A percentile compares a stretch with the other conserved stretches of the same genome.
Evolutionary conservation across 768 basidiomycete genomes (phyloP).

Genomic region (Hericium erinaceus): DNA sequence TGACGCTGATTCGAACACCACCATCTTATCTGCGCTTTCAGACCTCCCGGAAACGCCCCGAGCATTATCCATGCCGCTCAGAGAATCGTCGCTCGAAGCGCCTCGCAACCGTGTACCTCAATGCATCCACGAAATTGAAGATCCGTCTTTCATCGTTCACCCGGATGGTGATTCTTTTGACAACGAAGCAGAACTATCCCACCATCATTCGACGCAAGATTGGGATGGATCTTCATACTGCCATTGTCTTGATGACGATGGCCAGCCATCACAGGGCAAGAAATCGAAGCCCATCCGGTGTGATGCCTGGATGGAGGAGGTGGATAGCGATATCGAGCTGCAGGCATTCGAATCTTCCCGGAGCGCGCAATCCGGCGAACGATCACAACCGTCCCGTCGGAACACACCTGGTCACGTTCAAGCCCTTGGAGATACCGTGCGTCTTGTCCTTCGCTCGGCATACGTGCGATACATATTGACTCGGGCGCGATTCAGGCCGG

Average conservation of each 20-base stretch:
- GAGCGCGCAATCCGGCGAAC: neutral
- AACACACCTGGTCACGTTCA: neutral
- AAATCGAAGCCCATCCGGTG: conserved; percentile 31
- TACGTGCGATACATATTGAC: too few relatives aligned
- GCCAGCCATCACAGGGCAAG: neutral
- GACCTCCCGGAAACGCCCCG: conserved; percentile 12
- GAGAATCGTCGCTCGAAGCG: neutral
- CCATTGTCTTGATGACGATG: conserved; percentile 13
- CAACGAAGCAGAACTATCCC: neutral
- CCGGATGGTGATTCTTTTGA: conserved; percentile 4
- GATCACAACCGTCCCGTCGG: neutral
- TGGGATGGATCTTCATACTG: conserved; percentile 8
- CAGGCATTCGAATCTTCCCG: conserved; percentile 28
- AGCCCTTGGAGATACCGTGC: neutral
- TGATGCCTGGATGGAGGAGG: conserved; percentile 43
- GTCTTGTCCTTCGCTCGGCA: neutral
- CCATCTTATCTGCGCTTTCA: conserved; percentile 18
- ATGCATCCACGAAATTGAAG: conserved; percentile 51
- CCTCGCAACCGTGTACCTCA: conserved; percentile 1
- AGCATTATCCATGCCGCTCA: conserved; percentile 3
- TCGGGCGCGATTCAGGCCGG: too few relatives aligned
- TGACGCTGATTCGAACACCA: conserved; percentile 27
- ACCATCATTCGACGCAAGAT: too few relatives aligned
- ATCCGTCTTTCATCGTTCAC: conserved; percentile 21
- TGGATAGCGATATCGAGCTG: conserved; percentile 45